A percentile compares a stretch with the other conserved stretches of the same genome.
Conservation (phyloP, 2,329 filamentous ascomycete genomes). For the Aureobasidium sp. region DNA sequence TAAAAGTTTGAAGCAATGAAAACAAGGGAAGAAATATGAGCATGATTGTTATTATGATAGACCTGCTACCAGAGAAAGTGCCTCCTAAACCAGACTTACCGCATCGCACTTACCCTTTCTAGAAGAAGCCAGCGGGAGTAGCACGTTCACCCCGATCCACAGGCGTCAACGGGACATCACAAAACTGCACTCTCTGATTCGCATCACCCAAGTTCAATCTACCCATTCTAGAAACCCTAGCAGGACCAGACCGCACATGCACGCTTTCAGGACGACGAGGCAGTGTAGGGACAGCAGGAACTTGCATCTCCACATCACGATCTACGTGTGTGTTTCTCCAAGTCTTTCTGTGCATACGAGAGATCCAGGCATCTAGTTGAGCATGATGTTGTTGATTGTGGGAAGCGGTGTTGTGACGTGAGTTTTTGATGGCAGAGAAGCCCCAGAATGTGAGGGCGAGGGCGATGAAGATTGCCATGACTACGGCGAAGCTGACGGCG, state of each 20-base stretch:
- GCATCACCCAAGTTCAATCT: neutral
- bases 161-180: neutral
- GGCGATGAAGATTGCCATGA: slow-evolving; percentile 11
- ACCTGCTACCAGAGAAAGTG: neutral
- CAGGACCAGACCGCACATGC: neutral
- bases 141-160: neutral
- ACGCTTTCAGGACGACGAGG: neutral
- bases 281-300: neutral
- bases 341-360: neutral
- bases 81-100: neutral
- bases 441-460: neutral
- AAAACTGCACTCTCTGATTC: neutral
- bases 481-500: neutral
- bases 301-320: neutral
- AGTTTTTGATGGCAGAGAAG: neutral
- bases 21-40: neutral
- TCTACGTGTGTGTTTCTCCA: neutral
- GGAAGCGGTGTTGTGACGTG: neutral
- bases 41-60: neutral
- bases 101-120: neutral
- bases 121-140: neutral
- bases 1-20: neutral
- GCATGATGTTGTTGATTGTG: neutral
- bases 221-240: neutral
- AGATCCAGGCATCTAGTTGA: neutral